Evolutionary conservation across 164 flowering plant genomes (phyloP), one percentile per base, ranked within the genome.

Genomic region (Aristolochia californica): DNA sequence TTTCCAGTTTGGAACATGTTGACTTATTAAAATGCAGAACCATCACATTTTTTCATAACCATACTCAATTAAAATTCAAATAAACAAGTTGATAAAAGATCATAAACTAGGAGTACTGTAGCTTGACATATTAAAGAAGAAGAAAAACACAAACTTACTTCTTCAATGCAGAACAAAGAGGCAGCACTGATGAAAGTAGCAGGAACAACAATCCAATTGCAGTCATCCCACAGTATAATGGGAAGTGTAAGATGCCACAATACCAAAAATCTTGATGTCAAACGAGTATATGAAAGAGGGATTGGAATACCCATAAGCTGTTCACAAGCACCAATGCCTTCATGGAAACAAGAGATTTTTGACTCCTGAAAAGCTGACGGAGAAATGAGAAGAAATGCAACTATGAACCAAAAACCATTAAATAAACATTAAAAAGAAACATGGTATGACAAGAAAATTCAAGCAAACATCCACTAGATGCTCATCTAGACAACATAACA

Each of bases 221-320:
- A 91, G 45, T 91, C 98, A 67, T 91, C 96, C 98, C 98, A 91
- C 25, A 91, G 82, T 61, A 86, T 91, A 49, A 91, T 68, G 2
- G 98, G 98, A 62, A 88, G 95, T 30, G 98, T 88, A 38, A 91
- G 76, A 80, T 91, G 95, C 96, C 98, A 91, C 21, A 91, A 84
- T 63, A 91, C 91, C 20, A 91, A 68, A 71, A 91, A 84, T 68
- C 98, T 80, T 49, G 96, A 91, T 25, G 98, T 91, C 75, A 91
- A 69, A 43, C 98, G 88, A 65, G 98, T 91, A 63, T 91, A 91
- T 13, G 98, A 88, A n/a, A 91, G 89, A 57, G 98, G 96, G 48
- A 91, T 88, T 10, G 98, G 98, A 2, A 77, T 83, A 18, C 96
- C 87, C 64, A 84, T 72, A 13, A 91, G 80, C 67, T 91, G 80